Conservation (phyloP, 345 rosid genomes). For the Eucalyptus marginata region DNA sequence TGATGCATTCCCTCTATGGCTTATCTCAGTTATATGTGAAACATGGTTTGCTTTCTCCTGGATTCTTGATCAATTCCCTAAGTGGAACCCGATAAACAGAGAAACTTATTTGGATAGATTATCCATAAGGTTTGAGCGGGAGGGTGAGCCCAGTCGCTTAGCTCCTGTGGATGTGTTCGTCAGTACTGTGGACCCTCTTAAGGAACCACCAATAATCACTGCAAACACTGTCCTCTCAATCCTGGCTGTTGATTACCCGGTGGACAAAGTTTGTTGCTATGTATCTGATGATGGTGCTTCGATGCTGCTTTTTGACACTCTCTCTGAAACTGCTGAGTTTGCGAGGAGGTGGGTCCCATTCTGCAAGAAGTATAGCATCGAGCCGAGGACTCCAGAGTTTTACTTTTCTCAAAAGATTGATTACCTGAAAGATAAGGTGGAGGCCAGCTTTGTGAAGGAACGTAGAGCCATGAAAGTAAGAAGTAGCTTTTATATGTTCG, state of each 20-base stretch:
- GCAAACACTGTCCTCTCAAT: conserved; percentile 92
- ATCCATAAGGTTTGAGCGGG: conserved; percentile 75
- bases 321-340: conserved; percentile 88
- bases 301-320: conserved; percentile 80
- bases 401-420: conserved; percentile 91
- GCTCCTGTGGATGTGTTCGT: conserved; percentile 84
- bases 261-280: conserved; percentile 79
- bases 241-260: conserved; percentile 74
- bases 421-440: conserved; percentile 90
- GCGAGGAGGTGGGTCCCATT: conserved; percentile 98
- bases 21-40: conserved; percentile 87
- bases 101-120: conserved; percentile 91
- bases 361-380: conserved; percentile 75
- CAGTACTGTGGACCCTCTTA: conserved; percentile 95
- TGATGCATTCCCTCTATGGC: conserved; percentile 92
- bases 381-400: conserved; percentile 92
- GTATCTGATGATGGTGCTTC: conserved; percentile 98
- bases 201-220: conserved; percentile 95
- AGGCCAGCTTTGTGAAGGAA: conserved; percentile 89
- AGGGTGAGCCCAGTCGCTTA: conserved; percentile 66
- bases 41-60: conserved; percentile 94
- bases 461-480: conserved; percentile 96
- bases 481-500: neutral
- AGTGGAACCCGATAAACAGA: conserved; percentile 86
- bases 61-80: conserved; percentile 98